Conservation (phyloP, 805 yeast genomes). For the Ogataea methylovora region DNA sequence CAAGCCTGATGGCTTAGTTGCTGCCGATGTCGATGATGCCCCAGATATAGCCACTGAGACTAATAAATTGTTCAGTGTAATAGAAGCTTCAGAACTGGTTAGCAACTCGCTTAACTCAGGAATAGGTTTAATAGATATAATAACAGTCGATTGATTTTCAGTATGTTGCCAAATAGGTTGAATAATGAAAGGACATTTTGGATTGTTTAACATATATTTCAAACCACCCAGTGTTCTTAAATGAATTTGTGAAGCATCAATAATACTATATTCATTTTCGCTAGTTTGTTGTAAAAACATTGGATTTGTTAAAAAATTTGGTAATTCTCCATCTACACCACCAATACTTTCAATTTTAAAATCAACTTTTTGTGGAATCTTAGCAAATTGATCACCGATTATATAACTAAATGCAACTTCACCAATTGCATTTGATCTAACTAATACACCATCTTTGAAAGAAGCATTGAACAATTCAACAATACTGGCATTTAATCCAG, state of each 20-base stretch:
- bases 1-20: conserved; percentile 87
- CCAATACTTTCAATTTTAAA: conserved; percentile 30
- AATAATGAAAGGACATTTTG: conserved; percentile 58
- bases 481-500: conserved; percentile 75
- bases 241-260: conserved; percentile 42
- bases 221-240: conserved; percentile 73
- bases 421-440: conserved; percentile 62
- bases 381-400: conserved; percentile 20
- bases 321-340: conserved; percentile 31
- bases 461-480: conserved; percentile 81
- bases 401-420: conserved; percentile 79
- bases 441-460: conserved; percentile 58
- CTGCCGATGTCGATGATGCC: conserved; percentile 62
- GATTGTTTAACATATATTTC: conserved; percentile 55
- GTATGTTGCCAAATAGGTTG: conserved; percentile 90
- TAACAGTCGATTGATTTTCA: conserved; percentile 74
- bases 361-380: conserved; percentile 36
- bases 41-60: conserved; percentile 57
- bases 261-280: conserved; percentile 30
- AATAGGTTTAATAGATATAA: conserved; percentile 58
- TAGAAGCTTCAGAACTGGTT: conserved; percentile 21
- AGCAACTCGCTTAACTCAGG: conserved; percentile 33
- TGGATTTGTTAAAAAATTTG: conserved; percentile 43
- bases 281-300: conserved; percentile 38
- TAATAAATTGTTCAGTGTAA: conserved; percentile 49